Evolutionary conservation across 73 alveolate genomes (phyloP).

Genomic region (Tetrahymena malaccensis): DNA sequence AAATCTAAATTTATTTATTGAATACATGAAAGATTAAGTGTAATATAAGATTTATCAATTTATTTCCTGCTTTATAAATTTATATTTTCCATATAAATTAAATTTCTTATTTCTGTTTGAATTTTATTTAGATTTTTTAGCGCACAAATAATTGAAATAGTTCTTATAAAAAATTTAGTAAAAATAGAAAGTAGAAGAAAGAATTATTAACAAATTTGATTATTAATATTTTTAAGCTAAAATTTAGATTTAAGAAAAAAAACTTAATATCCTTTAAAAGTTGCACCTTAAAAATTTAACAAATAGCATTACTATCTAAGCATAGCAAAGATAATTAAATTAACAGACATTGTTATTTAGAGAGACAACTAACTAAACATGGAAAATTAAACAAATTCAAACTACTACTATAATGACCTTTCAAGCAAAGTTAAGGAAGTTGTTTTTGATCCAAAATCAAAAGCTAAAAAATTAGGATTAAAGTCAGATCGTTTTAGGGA

Average conservation of each 20-base stretch:
- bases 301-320: background rate
- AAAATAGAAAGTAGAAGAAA: background rate
- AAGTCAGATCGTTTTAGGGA: background rate
- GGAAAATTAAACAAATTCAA: background rate
- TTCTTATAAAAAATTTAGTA: background rate
- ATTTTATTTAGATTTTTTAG: background rate
- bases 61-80: too few relatives aligned
- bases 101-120: too few relatives aligned
- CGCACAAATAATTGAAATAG: background rate
- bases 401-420: background rate
- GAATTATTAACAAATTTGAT: background rate
- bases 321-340: too few relatives aligned
- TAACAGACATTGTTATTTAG: too few relatives aligned
- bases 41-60: too few relatives aligned
- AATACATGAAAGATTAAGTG: too few relatives aligned
- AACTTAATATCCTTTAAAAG: background rate
- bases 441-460: background rate
- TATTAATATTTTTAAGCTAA: background rate
- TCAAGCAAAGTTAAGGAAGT: background rate
- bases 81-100: too few relatives aligned
- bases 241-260: background rate
- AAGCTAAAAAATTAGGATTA: background rate
- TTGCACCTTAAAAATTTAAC: background rate
- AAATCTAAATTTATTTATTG: too few relatives aligned
- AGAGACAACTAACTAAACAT: background rate